Base-by-base conservation (phyloP, 23 red algal genomes). In the Cyanidiococcus yangmingshanensis region DNA sequence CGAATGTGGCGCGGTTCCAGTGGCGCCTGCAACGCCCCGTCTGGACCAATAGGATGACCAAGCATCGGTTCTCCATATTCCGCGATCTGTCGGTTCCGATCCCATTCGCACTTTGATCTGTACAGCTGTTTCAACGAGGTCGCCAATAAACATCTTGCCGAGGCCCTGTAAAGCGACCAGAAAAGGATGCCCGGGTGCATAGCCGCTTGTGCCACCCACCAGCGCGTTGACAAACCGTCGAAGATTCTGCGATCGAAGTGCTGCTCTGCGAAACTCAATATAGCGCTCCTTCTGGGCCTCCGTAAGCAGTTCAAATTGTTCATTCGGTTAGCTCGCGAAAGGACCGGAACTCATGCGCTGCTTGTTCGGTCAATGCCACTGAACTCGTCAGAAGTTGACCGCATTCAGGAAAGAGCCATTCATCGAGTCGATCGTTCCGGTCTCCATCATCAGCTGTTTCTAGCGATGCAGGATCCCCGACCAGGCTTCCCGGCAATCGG, bases 131-230 rank as follows among this genome's bases (percentile, higher is more conserved):
- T 95, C 90, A 0, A 89, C 82, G 12, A 95, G 83, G 63, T 95
- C 90, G 18, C 90, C 90, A 18, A 95, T 85, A 87, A 95, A 95
- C 82, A 95, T 36, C 75, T 95, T 95, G 31, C 76, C 86, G 26
- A 95, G 74, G 30, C 90, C 90, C 82, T 95, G 88, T 7, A 95
- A 58, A 36, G 90, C 90, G 15, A 95, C 77, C 2, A 95, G 75
- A 37, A 83, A 89, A 29, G 59, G 74, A 1, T 95, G 63, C 3
- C 32, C 32, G 12, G 63, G 21, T 25, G 63, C n/a, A 29, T 71
- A 71, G 3, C 63, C 32, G n/a, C n/a, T 25, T 35, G 32, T 7
- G 27, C 63, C 63, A 35, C n/a, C n/a, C 7, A 71, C n/a, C 12
- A 71, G 63, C 12, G 63, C 63, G 27, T 35, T 71, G n/a, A 71